Evolutionary conservation across 768 basidiomycete species (phyloP).

Genomic region (Auricularia sp.): DNA sequence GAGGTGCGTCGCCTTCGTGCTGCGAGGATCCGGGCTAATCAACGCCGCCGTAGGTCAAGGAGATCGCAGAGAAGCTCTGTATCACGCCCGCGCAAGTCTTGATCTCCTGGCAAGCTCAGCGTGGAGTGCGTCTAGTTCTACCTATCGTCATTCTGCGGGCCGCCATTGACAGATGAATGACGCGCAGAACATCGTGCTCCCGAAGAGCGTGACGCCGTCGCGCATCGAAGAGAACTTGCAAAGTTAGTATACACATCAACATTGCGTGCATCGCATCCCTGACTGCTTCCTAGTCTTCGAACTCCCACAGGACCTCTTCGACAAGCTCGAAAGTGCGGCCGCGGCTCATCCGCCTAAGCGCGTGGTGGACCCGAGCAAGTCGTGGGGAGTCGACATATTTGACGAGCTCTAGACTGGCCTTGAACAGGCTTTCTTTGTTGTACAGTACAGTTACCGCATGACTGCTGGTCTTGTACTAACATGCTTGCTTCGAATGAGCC

Average conservation of each 20-base stretch:
- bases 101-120: constrained; percentile 69
- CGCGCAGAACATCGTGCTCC: constrained; percentile 53
- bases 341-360: constrained; percentile 45
- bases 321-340: constrained; percentile 42
- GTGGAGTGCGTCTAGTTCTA: constrained; percentile 41
- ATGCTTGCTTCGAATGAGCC: no score
- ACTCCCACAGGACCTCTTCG: constrained; percentile 29
- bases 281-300: constrained; percentile 19
- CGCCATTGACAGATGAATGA: background rate
- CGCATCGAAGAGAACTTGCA: constrained; percentile 62
- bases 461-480: no score
- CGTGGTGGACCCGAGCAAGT: constrained; percentile 47
- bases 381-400: constrained; percentile 60
- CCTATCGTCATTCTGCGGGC: background rate
- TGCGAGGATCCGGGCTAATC: background rate
- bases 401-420: constrained; percentile 23
- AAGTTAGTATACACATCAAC: constrained; percentile 25
- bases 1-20: constrained; percentile 26
- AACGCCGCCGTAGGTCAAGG: background rate
- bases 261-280: background rate
- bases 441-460: no score
- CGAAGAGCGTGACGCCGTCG: constrained; percentile 65
- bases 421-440: no score
- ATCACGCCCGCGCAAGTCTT: constrained; percentile 69
- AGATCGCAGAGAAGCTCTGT: constrained; percentile 32